Evolutionary conservation across 495 filamentous ascomycete species (phyloP).

Genomic region (Penicillium lagena): DNA sequence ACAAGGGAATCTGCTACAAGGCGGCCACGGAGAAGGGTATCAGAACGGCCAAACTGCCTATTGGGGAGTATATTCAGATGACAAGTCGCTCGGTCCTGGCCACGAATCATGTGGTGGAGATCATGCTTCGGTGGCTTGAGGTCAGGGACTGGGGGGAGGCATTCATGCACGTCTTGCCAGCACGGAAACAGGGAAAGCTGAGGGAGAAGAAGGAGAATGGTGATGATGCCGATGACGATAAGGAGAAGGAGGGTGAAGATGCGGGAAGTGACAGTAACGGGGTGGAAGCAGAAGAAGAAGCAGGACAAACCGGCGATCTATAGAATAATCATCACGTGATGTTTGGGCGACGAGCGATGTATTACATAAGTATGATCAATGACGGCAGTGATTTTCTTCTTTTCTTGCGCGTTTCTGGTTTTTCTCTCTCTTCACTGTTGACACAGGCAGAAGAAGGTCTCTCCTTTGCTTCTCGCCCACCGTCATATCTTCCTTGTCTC

Average conservation of each 20-base stretch:
- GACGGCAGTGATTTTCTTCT: conserved; percentile 22
- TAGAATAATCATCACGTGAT: too few relatives aligned
- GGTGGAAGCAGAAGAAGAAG: conserved; percentile 19
- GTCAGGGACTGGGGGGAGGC: conserved; percentile 83
- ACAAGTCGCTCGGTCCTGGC: conserved; percentile 72
- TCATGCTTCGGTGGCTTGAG: conserved; percentile 91
- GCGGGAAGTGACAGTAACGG: conserved; percentile 18
- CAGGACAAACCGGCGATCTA: conserved; percentile 2
- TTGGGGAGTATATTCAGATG: conserved; percentile 90
- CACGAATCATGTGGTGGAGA: conserved; percentile 93
- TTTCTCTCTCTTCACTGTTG: conserved; percentile 7
- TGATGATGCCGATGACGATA: conserved; percentile 13
- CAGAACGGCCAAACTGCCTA: conserved; percentile 83
- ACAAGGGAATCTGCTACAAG: conserved; percentile 91
- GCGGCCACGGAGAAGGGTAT: conserved; percentile 67
- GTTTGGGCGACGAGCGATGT: neutral
- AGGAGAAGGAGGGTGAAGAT: conserved; percentile 15
- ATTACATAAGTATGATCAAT: conserved; percentile 15
- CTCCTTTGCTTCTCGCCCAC: neutral
- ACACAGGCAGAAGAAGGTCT: conserved; percentile 2
- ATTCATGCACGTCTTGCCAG: conserved; percentile 80
- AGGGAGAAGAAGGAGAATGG: conserved; percentile 14
- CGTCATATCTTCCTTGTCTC: conserved; percentile 1
- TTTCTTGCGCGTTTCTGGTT: conserved; percentile 2
- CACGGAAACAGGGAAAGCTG: conserved; percentile 69